A percentile compares a stretch with the other conserved stretches of the same genome.
Conservation (phyloP, 495 filamentous ascomycete species). For the Peziza echinospora region DNA sequence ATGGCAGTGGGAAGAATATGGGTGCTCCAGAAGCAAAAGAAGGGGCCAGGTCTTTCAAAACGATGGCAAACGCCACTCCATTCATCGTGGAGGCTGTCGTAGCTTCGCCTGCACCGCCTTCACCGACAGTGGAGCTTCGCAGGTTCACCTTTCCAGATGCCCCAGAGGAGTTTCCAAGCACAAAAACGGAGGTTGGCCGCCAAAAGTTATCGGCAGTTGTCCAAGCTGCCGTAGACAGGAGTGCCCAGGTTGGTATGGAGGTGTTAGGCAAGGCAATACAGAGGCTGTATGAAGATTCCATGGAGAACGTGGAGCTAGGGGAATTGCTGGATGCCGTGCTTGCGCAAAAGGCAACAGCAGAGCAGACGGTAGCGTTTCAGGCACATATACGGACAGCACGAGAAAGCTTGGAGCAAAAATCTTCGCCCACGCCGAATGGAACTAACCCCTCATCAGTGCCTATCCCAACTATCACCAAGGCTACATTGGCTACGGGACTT, state of each 20-base stretch:
- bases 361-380: conserved; percentile 24
- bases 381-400: conserved; percentile 22
- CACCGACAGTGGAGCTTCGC: neutral
- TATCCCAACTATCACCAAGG: neutral
- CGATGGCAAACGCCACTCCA: conserved; percentile 2
- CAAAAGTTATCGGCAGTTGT: conserved; percentile 22
- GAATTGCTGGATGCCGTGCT: conserved; percentile 25
- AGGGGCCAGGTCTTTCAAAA: conserved; percentile 3
- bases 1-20: conserved; percentile 11
- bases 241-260: conserved; percentile 21
- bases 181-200: conserved; percentile 20
- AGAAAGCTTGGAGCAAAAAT: conserved; percentile 14
- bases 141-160: neutral
- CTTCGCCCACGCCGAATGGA: no score
- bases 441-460: neutral
- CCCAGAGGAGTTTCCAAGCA: conserved; percentile 8
- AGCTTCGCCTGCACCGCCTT: neutral
- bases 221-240: conserved; percentile 22
- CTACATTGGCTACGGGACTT: no score
- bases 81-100: neutral
- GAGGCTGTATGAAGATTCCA: conserved; percentile 24
- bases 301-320: conserved; percentile 19
- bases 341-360: conserved; percentile 21
- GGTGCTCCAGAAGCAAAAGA: conserved; percentile 11
- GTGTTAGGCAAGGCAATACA: conserved; percentile 23